Evolutionary conservation across 1,284 basidiomycete genomes (phyloP).

Genomic region (Cryptococcus sp.): DNA sequence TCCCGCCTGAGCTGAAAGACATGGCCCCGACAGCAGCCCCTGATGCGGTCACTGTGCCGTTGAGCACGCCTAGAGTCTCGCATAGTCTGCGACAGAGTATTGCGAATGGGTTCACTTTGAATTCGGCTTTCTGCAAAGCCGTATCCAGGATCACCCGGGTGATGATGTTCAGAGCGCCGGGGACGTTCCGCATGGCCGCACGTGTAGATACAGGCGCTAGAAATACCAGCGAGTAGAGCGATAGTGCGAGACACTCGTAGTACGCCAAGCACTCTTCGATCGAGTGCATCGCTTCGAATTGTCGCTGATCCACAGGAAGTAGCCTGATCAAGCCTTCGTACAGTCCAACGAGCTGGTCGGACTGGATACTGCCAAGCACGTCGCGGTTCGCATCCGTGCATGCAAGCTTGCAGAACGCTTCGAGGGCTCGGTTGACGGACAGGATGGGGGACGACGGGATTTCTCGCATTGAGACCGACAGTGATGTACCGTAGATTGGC

Average conservation of each 20-base stretch:
- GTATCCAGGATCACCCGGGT: constrained; percentile 54
- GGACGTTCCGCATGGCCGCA: constrained; percentile 62
- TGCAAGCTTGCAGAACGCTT: constrained; percentile 75
- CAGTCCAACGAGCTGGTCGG: constrained; percentile 62
- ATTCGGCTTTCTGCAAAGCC: constrained; percentile 52
- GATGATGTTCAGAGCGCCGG: constrained; percentile 52
- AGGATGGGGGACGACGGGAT: constrained; percentile 28
- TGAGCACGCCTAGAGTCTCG: constrained; percentile 81
- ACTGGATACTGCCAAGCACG: constrained; percentile 65
- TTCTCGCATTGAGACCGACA: constrained; percentile 25
- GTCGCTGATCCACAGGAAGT: constrained; percentile 73
- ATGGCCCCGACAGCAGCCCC: constrained; percentile 55
- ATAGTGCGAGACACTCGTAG: constrained; percentile 74
- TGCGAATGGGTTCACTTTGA: constrained; percentile 60
- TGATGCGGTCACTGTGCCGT: constrained; percentile 58
- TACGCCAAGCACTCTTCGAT: constrained; percentile 70
- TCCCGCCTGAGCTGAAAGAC: constrained; percentile 58
- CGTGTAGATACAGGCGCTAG: constrained; percentile 74
- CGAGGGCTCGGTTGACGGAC: constrained; percentile 63
- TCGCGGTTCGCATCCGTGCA: constrained; percentile 79
- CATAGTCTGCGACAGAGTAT: constrained; percentile 73
- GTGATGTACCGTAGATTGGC: constrained; percentile 47
- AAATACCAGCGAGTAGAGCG: constrained; percentile 83
- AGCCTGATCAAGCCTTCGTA: constrained; percentile 74
- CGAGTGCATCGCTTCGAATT: constrained; percentile 66